Conservation (phyloP, 2,329 filamentous ascomycete genomes). For the Monosporascus sp. region DNA sequence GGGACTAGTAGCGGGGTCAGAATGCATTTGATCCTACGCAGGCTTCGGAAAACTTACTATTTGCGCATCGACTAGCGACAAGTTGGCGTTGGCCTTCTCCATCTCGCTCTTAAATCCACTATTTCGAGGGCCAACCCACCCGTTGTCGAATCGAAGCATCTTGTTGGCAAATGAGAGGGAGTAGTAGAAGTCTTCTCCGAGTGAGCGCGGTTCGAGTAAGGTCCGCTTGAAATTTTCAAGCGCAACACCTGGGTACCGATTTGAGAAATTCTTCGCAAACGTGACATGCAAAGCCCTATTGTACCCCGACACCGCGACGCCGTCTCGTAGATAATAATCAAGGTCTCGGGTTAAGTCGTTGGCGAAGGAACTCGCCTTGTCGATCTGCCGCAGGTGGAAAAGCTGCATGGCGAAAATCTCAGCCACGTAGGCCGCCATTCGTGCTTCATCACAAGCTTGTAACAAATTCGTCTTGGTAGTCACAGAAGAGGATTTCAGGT, state of each 20-base stretch:
- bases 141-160: constrained; percentile 70
- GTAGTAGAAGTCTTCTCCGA: constrained; percentile 81
- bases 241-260: constrained; percentile 67
- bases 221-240: constrained; percentile 80
- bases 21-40: neutral
- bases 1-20: constrained; percentile 46
- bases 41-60: constrained; percentile 50
- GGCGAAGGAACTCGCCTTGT: constrained; percentile 59
- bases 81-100: constrained; percentile 78
- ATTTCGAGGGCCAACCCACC: constrained; percentile 65
- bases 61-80: constrained; percentile 90
- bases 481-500: constrained; percentile 46
- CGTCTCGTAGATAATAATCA: constrained; percentile 74
- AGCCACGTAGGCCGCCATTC: constrained; percentile 74
- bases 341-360: constrained; percentile 69
- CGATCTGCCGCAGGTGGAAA: constrained; percentile 75
- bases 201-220: constrained; percentile 54
- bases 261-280: constrained; percentile 76
- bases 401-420: constrained; percentile 89
- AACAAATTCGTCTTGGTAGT: constrained; percentile 51
- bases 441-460: constrained; percentile 56
- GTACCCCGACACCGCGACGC: constrained; percentile 73
- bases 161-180: constrained; percentile 69
- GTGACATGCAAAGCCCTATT: constrained; percentile 84
- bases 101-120: constrained; percentile 80